These are phyloP conservation scores for Melaleuca quinquenervia DNA, from an alignment of 345 rosid genomes.

Conservation along the genomic window DNA sequence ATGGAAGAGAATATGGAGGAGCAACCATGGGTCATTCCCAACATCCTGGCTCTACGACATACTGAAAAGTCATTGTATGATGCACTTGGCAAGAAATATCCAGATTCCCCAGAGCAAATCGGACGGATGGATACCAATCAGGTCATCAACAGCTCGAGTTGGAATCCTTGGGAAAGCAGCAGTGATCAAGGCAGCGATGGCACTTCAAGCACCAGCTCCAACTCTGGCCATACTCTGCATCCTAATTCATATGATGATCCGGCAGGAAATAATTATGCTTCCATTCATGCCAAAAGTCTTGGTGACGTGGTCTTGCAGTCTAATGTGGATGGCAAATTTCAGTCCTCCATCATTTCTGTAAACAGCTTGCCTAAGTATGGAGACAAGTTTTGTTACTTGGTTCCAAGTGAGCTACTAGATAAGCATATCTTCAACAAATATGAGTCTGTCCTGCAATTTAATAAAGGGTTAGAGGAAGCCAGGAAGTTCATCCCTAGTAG, in stretches of 20 bases:
- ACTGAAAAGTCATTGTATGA: constrained; percentile 58
- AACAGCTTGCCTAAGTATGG: not conserved
- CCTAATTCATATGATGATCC: constrained; percentile 6
- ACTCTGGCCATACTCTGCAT: constrained; percentile 10
- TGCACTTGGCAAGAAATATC: constrained; percentile 30
- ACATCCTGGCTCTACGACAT: constrained; percentile 41
- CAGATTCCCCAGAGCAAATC: constrained; percentile 10
- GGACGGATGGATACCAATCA: not conserved
- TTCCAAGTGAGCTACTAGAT: constrained; percentile 10
- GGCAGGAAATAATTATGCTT: not conserved
- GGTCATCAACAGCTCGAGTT: constrained; percentile 8
- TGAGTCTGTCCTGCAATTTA: constrained; percentile 27
- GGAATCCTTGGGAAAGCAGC: constrained; percentile 8
- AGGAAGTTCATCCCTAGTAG: constrained; percentile 23
- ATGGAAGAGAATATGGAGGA: constrained; percentile 64
- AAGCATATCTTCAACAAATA: constrained; percentile 13
- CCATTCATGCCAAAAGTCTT: not conserved
- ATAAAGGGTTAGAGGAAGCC: constrained; percentile 29
- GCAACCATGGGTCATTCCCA: constrained; percentile 38
- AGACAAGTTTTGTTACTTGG: not conserved
- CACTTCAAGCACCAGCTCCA: not conserved
- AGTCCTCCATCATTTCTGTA: not conserved
- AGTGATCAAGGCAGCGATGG: constrained; percentile 8
- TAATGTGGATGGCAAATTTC: not conserved
- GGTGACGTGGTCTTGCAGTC: not conserved